phyloP scores from a whole-genome alignment of 2,329 filamentous ascomycete genomes.

The Gaeumannomyces tritici region DNA sequence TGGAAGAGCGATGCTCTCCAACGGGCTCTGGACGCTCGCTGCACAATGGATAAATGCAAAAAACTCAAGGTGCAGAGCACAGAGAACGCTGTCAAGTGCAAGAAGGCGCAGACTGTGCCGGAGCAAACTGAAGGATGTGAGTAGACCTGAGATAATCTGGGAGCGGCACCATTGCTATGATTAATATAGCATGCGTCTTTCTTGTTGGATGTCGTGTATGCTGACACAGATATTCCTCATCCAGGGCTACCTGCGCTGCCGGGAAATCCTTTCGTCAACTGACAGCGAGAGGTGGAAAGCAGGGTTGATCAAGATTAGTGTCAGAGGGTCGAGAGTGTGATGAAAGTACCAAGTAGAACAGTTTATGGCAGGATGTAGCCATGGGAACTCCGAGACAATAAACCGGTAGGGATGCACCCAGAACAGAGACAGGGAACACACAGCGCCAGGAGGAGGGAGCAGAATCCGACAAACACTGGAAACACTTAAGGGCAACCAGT shows the following conservation, averaged over 20 bases:
- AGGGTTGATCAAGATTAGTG: background rate
- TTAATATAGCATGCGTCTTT: background rate
- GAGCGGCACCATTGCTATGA: background rate
- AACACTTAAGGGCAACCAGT: no score
- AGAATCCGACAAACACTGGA: no score
- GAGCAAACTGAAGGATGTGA: slow-evolving; percentile 21
- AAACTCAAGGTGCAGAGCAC: slow-evolving; percentile 17
- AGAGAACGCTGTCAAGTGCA: slow-evolving; percentile 16
- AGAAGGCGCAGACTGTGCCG: slow-evolving; percentile 14
- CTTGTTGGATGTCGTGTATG: background rate
- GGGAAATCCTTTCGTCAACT: background rate
- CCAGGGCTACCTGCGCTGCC: background rate
- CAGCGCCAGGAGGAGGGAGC: no score
- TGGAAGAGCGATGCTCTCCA: slow-evolving; percentile 24
- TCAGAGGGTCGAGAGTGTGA: no score
- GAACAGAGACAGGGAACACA: no score
- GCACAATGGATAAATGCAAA: slow-evolving; percentile 18
- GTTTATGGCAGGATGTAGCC: no score
- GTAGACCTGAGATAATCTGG: slow-evolving; percentile 4
- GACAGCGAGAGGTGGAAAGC: background rate
- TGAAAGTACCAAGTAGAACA: no score
- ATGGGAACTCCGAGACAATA: no score
- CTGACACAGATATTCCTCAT: background rate
- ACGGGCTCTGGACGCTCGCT: slow-evolving; percentile 26
- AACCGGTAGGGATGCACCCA: no score